Evolutionary conservation across 1,284 basidiomycete genomes (phyloP).

Genomic region (Puccinia triticina): DNA sequence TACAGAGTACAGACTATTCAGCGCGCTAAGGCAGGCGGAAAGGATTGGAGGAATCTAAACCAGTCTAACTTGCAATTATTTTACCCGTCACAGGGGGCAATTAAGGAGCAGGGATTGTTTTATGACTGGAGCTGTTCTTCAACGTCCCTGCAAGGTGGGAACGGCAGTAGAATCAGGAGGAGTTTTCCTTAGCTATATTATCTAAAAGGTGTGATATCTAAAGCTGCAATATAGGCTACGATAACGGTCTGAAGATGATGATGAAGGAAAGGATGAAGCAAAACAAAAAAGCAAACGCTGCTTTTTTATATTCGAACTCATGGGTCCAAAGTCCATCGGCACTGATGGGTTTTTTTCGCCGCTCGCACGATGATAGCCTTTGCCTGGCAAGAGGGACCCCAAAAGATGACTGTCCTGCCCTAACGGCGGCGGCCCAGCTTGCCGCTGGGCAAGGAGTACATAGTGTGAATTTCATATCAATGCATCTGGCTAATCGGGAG

Average conservation of each 20-base stretch:
- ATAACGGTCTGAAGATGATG: conserved; percentile 7
- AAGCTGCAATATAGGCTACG: neutral
- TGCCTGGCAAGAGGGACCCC: conserved; percentile 28
- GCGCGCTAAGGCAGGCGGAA: conserved; percentile 3
- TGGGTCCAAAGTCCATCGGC: neutral
- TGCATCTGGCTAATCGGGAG: conserved; percentile 33
- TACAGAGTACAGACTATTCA: neutral
- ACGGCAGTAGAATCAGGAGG: conserved; percentile 30
- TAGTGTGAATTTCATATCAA: conserved; percentile 39
- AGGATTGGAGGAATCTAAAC: conserved; percentile 20
- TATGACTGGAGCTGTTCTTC: conserved; percentile 19
- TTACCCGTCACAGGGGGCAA: conserved; percentile 19
- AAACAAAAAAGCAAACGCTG: neutral
- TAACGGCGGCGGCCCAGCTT: neutral
- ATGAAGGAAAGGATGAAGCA: conserved; percentile 14
- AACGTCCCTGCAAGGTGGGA: conserved; percentile 28
- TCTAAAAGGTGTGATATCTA: conserved; percentile 13
- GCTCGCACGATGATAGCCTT: neutral
- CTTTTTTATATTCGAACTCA: conserved; percentile 31
- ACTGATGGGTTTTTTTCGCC: neutral
- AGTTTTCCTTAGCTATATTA: conserved; percentile 15
- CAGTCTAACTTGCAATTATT: neutral
- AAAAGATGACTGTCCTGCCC: conserved; percentile 33
- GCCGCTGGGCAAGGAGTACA: conserved; percentile 30
- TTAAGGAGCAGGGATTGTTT: conserved; percentile 30